Evolutionary conservation across 805 yeast genomes (phyloP).

Genomic region (Pichia sporocuriosa): DNA sequence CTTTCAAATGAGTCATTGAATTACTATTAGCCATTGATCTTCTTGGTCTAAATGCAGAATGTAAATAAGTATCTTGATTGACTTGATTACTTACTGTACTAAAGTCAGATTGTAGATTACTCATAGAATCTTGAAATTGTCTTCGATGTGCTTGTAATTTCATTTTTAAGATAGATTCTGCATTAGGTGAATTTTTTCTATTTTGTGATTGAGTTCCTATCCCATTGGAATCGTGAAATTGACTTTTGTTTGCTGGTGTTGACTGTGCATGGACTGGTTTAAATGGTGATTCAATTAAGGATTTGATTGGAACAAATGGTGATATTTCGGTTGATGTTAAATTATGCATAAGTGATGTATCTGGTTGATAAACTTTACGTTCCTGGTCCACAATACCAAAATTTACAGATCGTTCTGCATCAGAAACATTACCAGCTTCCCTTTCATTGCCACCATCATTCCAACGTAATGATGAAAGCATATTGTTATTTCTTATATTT

Average conservation of each 20-base stretch:
- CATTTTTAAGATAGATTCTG: constrained; percentile 4
- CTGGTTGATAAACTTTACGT: neutral
- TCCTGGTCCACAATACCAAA: no score
- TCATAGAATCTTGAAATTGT: constrained; percentile 2
- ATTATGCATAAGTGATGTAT: constrained; percentile 2
- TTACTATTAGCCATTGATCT: neutral
- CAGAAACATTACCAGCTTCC: neutral
- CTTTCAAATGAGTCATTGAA: neutral
- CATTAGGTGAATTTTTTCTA: neutral
- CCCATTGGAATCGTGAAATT: neutral
- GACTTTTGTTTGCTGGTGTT: neutral
- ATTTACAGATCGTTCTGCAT: no score
- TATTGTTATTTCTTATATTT: constrained; percentile 1
- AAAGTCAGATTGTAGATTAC: neutral
- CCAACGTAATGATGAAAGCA: neutral
- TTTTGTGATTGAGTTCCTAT: neutral
- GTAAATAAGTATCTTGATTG: neutral
- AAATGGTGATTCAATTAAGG: constrained; percentile 30
- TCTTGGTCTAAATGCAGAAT: constrained; percentile 6
- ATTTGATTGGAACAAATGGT: constrained; percentile 26
- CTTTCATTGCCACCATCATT: neutral
- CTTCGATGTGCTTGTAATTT: constrained; percentile 10
- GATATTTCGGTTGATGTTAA: constrained; percentile 5
- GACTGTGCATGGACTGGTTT: constrained; percentile 13
- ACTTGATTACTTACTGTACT: neutral